Evolutionary conservation across 2,329 filamentous ascomycete genomes (phyloP), one percentile per base, ranked within the genome.

Genomic region (Arthrobotrys conoides): DNA sequence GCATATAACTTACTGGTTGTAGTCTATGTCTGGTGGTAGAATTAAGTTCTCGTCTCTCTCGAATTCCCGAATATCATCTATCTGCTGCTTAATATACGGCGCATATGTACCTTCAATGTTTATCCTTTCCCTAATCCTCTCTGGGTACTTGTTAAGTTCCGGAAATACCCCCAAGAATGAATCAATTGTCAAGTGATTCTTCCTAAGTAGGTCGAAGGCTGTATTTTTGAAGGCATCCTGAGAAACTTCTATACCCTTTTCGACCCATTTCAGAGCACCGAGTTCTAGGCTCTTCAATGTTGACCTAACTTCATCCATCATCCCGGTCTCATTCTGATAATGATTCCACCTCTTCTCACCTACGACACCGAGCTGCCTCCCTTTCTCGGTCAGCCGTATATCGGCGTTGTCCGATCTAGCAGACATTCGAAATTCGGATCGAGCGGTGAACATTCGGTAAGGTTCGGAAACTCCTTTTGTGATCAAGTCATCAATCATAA

Each of bases 401-500:
- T 99, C 96, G 41, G 96, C 96, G 83, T 99, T 99, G 86, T 99
- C 96, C 55, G 96, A 91, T 80, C 96, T 91, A 1, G 93, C 90
- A 51, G 91, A 93, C 88, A 99, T 94, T 80, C 96, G 92, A 85
- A 96, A 99, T 86, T 99, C 96, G 85, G 92, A 97, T 80, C 96
- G 90, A 5, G 93, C 92, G 1, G 96, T 99, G 86, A 99, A 99
- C 94, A 99, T 98, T 81, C 96, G 90, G 85, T 99, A 99, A 0
- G 96, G 96, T 83, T 99, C 96, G 1, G 92, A 94, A 33, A 99
- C 96, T 59, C 96, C 96, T 85, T 97, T 98, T 22, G 95, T 98
- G 83, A 97, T 91, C 44, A 99, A 89, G 84, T 99, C 96, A 84
- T 99, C 96, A 82, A 99, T 94, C 94, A 99, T 97, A 85, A 99